A percentile compares a stretch with the other conserved stretches of the same genome.
These are phyloP conservation scores for Malassezia restricta DNA, from an alignment of 1,284 basidiomycete genomes.

Conservation along the genomic window DNA sequence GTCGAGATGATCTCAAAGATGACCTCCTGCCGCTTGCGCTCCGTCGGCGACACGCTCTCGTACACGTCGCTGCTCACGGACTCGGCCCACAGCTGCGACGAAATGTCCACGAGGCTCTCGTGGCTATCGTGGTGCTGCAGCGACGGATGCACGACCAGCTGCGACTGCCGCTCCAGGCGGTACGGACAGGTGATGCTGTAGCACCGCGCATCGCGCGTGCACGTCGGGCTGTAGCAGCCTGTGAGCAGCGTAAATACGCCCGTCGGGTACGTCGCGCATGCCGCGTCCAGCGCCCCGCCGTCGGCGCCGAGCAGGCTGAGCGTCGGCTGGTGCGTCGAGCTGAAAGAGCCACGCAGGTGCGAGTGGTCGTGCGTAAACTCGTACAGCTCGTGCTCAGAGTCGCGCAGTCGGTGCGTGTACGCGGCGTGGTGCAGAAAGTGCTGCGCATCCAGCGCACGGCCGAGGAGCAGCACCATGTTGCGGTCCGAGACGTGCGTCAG, in stretches of 20 bases:
- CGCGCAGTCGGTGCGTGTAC: slow-evolving; percentile 88
- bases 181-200: slow-evolving; percentile 95
- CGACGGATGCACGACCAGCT: slow-evolving; percentile 75
- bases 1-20: slow-evolving; percentile 99
- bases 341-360: neutral
- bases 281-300: neutral
- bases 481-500: slow-evolving; percentile 97
- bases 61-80: slow-evolving; percentile 87
- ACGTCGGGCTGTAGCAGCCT: slow-evolving; percentile 96
- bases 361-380: slow-evolving; percentile 55
- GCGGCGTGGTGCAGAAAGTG: slow-evolving; percentile 99
- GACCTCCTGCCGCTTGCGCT: slow-evolving; percentile 93
- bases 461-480: slow-evolving; percentile 83
- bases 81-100: slow-evolving; percentile 78
- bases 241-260: slow-evolving; percentile 95
- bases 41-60: slow-evolving; percentile 76
- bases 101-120: slow-evolving; percentile 64
- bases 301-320: neutral
- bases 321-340: neutral
- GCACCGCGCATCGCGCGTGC: slow-evolving; percentile 79
- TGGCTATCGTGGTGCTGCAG: slow-evolving; percentile 61
- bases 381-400: slow-evolving; percentile 78
- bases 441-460: slow-evolving; percentile 87
- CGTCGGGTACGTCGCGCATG: slow-evolving; percentile 52
- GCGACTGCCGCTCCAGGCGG: slow-evolving; percentile 80